Conservation (phyloP, 2,329 filamentous ascomycete genomes). For the Graphilbum ipis-grandicollis region DNA sequence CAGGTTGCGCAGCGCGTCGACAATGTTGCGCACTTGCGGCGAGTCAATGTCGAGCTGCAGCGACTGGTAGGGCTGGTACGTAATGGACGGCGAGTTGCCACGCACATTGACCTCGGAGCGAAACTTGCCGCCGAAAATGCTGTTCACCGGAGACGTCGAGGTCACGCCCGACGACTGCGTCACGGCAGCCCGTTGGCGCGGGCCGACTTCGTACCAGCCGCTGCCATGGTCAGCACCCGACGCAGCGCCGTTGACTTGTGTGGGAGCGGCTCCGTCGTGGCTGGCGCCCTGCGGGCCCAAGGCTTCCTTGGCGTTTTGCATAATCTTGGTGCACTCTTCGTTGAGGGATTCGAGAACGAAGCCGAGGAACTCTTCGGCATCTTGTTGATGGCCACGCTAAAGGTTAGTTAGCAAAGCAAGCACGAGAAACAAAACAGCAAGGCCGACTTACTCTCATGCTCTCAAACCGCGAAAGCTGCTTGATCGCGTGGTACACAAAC, state of each 20-base stretch:
- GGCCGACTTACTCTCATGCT: slow-evolving; percentile 63
- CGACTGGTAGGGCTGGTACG: slow-evolving; percentile 82
- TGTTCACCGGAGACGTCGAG: slow-evolving; percentile 65
- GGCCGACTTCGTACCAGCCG: slow-evolving; percentile 90
- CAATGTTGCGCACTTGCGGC: slow-evolving; percentile 71
- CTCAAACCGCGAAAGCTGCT: slow-evolving; percentile 69
- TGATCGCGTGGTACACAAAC: slow-evolving; percentile 88
- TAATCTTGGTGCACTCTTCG: slow-evolving; percentile 72
- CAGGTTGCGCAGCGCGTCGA: slow-evolving; percentile 74
- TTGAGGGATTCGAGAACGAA: slow-evolving; percentile 86
- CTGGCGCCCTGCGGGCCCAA: slow-evolving; percentile 10
- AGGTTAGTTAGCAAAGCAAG: not conserved
- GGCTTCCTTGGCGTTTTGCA: slow-evolving; percentile 25
- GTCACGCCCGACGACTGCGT: slow-evolving; percentile 71
- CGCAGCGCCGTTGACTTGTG: slow-evolving; percentile 12
- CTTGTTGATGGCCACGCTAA: slow-evolving; percentile 86
- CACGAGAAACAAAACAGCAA: not conserved
- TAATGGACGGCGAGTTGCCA: slow-evolving; percentile 79
- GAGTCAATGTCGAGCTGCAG: slow-evolving; percentile 89
- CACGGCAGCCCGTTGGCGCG: slow-evolving; percentile 71
- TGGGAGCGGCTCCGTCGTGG: slow-evolving; percentile 25
- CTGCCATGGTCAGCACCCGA: slow-evolving; percentile 17
- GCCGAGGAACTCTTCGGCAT: slow-evolving; percentile 91
- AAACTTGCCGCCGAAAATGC: slow-evolving; percentile 84
- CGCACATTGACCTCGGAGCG: slow-evolving; percentile 78